phyloP scores from a whole-genome alignment of 495 filamentous ascomycete species.

The Penicillium psychrofluorescens region DNA sequence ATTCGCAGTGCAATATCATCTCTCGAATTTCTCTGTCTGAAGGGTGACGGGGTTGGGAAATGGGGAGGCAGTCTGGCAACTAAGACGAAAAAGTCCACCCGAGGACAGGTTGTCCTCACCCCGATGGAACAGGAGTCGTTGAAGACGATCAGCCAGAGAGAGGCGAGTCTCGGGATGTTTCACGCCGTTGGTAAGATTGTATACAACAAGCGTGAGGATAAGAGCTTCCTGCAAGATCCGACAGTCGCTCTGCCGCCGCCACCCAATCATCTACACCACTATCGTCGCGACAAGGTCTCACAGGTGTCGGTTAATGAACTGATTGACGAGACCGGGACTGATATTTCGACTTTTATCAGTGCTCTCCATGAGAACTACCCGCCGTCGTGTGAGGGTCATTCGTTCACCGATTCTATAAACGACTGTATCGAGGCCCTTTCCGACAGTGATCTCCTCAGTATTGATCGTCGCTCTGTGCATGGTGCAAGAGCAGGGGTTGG shows the following conservation, averaged over 20 bases:
- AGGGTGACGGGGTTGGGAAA: conserved; percentile 54
- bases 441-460: conserved; percentile 73
- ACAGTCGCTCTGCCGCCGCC: conserved; percentile 35
- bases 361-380: conserved; percentile 93
- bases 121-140: conserved; percentile 65
- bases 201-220: conserved; percentile 75
- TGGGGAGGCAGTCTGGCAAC: conserved; percentile 57
- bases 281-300: conserved; percentile 56
- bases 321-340: conserved; percentile 83
- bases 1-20: conserved; percentile 84
- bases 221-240: conserved; percentile 9
- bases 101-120: conserved; percentile 50
- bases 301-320: conserved; percentile 67
- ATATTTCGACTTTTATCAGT: conserved; percentile 81
- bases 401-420: conserved; percentile 57
- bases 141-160: conserved; percentile 70
- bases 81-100: conserved; percentile 47
- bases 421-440: conserved; percentile 79
- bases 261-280: conserved; percentile 56
- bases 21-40: conserved; percentile 82
- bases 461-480: conserved; percentile 20
- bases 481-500: conserved; percentile 23
- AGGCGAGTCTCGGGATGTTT: conserved; percentile 84
- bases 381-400: conserved; percentile 64
- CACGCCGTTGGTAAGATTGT: conserved; percentile 93